Percentiles rank a stretch among this genome's conserved stretches.
Conservation (phyloP, 2,329 filamentous ascomycete genomes). For the Aspergillus ibericus region DNA sequence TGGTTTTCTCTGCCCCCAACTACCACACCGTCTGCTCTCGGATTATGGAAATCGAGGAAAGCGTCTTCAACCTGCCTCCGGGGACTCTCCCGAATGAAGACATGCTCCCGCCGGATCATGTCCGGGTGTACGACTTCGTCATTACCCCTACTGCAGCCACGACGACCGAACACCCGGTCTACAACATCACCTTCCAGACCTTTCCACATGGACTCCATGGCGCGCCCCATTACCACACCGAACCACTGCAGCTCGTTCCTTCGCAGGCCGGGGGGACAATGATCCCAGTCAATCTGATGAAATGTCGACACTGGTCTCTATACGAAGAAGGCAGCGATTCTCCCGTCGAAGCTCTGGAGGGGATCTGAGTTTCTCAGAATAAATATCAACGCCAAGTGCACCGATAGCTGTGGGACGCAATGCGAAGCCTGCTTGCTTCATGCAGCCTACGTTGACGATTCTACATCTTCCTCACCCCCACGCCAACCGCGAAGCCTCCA, state of each 20-base stretch:
- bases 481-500: too few relatives aligned
- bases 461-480: too few relatives aligned
- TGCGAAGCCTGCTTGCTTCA: too few relatives aligned
- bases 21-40: constrained; percentile 18
- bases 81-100: background rate
- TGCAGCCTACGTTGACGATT: too few relatives aligned
- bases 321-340: too few relatives aligned
- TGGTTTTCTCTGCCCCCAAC: constrained; percentile 13
- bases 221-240: constrained; percentile 7
- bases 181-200: constrained; percentile 14
- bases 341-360: background rate
- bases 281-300: background rate
- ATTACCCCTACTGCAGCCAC: background rate
- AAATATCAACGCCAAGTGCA: too few relatives aligned
- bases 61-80: background rate
- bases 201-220: constrained; percentile 12
- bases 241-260: constrained; percentile 1
- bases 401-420: too few relatives aligned
- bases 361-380: background rate
- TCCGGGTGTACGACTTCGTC: constrained; percentile 16
- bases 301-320: background rate
- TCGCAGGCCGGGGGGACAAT: background rate
- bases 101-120: constrained; percentile 10
- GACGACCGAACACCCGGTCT: background rate
- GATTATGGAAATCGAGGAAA: constrained; percentile 21